Percentiles rank a stretch among this genome's conserved stretches.
These are phyloP conservation scores for Bimuria novae-zelandiae DNA, from an alignment of 2,329 filamentous ascomycete genomes.

Conservation along the genomic window DNA sequence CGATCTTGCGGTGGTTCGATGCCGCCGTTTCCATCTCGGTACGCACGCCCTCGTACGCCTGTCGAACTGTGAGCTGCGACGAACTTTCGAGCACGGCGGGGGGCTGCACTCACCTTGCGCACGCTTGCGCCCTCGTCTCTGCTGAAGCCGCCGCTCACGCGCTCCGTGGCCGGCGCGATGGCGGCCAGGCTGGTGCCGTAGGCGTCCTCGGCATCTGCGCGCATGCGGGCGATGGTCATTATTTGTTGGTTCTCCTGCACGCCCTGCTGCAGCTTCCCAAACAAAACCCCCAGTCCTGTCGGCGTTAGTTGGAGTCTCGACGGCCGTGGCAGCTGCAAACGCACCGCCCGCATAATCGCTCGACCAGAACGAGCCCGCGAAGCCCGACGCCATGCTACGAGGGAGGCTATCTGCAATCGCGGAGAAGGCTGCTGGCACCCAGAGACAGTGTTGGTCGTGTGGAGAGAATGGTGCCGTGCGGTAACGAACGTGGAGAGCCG, in stretches of 20 bases:
- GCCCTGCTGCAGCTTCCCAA: slow-evolving; percentile 95
- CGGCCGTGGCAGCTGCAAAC: slow-evolving; percentile 27
- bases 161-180: slow-evolving; percentile 82
- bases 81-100: too few species aligned
- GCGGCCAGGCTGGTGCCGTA: slow-evolving; percentile 82
- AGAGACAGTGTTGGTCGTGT: slow-evolving; percentile 6
- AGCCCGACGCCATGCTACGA: slow-evolving; percentile 58
- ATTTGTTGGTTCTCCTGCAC: slow-evolving; percentile 94
- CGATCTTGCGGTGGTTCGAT: slow-evolving; percentile 91
- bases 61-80: slow-evolving; percentile 26
- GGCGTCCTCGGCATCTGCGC: slow-evolving; percentile 90
- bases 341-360: slow-evolving; percentile 92
- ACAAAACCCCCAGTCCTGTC: slow-evolving; percentile 82
- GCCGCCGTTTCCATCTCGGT: slow-evolving; percentile 90
- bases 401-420: slow-evolving; percentile 24
- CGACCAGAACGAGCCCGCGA: slow-evolving; percentile 97
- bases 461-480: slow-evolving; percentile 22
- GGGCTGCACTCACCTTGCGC: slow-evolving; percentile 76
- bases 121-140: slow-evolving; percentile 95
- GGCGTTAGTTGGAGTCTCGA: slow-evolving; percentile 23
- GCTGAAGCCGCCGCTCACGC: slow-evolving; percentile 79
- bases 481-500: slow-evolving; percentile 35
- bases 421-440: slow-evolving; percentile 21
- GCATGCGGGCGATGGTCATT: slow-evolving; percentile 86
- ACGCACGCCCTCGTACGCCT: slow-evolving; percentile 94